Conservation (phyloP, 2,329 filamentous ascomycete genomes). For the Xylariaceae sp. region DNA sequence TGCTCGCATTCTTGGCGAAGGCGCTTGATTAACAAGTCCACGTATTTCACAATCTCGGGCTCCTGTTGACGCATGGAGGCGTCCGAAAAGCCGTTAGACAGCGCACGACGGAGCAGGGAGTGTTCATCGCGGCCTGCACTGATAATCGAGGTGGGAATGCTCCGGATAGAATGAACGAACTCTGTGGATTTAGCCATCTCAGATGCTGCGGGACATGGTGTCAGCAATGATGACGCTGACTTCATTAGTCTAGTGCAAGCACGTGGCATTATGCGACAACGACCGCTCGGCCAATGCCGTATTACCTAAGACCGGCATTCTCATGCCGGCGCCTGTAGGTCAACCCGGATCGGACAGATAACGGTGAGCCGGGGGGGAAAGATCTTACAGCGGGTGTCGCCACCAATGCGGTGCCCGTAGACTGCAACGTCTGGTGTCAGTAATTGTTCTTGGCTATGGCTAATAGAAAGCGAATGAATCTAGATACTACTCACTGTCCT, state of each 20-base stretch:
- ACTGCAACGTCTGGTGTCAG: too few species aligned
- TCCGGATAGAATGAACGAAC: constrained; percentile 28
- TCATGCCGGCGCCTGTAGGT: too few species aligned
- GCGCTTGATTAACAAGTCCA: constrained; percentile 48
- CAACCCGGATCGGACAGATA: too few species aligned
- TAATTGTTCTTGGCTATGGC: too few species aligned
- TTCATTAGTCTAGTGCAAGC: neutral
- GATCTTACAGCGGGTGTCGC: constrained; percentile 24
- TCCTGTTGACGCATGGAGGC: constrained; percentile 39
- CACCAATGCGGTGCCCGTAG: constrained; percentile 40
- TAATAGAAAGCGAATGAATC: too few species aligned
- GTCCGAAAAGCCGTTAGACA: constrained; percentile 42
- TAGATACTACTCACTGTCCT: too few species aligned
- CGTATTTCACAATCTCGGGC: constrained; percentile 45
- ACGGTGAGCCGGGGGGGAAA: neutral
- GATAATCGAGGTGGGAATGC: constrained; percentile 37
- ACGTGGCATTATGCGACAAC: too few species aligned
- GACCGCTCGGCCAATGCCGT: too few species aligned
- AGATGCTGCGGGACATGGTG: constrained; percentile 5
- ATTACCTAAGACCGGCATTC: too few species aligned
- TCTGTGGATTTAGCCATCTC: constrained; percentile 34
- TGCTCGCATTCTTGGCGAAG: constrained; percentile 42
- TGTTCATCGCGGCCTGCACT: constrained; percentile 39
- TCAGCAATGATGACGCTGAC: neutral
- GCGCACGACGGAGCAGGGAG: constrained; percentile 35